phyloP scores from a whole-genome alignment of 1,284 basidiomycete species.

The Hemileia vastatrix region DNA sequence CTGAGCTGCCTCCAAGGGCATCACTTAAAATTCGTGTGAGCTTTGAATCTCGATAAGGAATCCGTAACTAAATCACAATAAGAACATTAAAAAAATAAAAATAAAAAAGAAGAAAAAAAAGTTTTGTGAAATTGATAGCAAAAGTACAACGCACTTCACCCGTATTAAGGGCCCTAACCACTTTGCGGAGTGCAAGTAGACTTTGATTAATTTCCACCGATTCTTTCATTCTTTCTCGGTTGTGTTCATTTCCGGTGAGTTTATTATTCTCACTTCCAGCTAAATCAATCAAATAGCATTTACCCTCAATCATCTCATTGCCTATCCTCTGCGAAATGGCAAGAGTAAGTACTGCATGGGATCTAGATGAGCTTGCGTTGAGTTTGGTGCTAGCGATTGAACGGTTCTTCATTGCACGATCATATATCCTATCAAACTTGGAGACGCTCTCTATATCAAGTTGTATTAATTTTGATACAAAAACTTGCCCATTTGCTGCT shows the following conservation, averaged over 20 bases:
- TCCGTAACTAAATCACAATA: constrained; percentile 33
- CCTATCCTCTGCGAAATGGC: not conserved
- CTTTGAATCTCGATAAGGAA: constrained; percentile 74
- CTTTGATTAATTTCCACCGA: constrained; percentile 76
- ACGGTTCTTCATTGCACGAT: not conserved
- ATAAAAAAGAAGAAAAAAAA: not conserved
- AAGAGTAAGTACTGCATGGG: constrained; percentile 14
- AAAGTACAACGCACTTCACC: constrained; percentile 46
- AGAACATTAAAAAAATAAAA: not conserved
- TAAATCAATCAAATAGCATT: constrained; percentile 71
- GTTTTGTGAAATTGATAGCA: not conserved
- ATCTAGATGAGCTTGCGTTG: constrained; percentile 14
- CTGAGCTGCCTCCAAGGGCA: constrained; percentile 64
- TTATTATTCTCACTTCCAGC: constrained; percentile 83
- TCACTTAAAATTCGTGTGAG: constrained; percentile 70
- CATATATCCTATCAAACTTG: constrained; percentile 13
- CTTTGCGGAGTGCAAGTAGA: constrained; percentile 66
- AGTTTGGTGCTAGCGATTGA: constrained; percentile 14
- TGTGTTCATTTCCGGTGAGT: constrained; percentile 67
- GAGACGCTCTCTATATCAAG: not conserved
- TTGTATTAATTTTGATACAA: constrained; percentile 8
- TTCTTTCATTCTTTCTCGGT: constrained; percentile 59
- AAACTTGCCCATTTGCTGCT: constrained; percentile 12
- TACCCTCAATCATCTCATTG: constrained; percentile 47
- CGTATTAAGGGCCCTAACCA: constrained; percentile 68